These are phyloP conservation scores for Lasiodiplodia citricola DNA, from an alignment of 2,329 filamentous ascomycete species.

Conservation along the genomic window DNA sequence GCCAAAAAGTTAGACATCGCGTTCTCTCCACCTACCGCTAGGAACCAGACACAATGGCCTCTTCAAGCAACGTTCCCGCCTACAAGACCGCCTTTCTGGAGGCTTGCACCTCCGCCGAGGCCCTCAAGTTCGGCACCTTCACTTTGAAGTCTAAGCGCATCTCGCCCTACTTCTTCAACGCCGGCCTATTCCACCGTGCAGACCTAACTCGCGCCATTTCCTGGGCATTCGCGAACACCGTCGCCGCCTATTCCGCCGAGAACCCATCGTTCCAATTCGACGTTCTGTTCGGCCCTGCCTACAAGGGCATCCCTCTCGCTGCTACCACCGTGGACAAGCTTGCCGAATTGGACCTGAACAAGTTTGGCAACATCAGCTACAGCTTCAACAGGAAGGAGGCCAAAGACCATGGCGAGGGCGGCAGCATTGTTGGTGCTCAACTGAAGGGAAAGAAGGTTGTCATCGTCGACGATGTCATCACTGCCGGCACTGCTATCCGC, in stretches of 20 bases:
- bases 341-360: constrained; percentile 67
- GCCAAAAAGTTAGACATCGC: constrained; percentile 19
- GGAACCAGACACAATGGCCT: constrained; percentile 18
- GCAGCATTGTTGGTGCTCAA: constrained; percentile 85
- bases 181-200: constrained; percentile 84
- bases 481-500: constrained; percentile 89
- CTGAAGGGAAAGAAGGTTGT: constrained; percentile 85
- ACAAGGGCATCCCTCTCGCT: constrained; percentile 95
- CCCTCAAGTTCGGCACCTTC: constrained; percentile 82
- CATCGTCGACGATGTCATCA: constrained; percentile 96
- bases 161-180: constrained; percentile 98
- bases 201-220: constrained; percentile 78
- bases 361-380: constrained; percentile 76
- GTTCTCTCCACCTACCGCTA: background rate
- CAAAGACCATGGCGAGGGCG: constrained; percentile 95
- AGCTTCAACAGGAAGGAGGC: constrained; percentile 95
- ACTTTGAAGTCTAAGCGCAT: constrained; percentile 89
- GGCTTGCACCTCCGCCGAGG: constrained; percentile 68
- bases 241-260: constrained; percentile 52
- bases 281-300: constrained; percentile 90
- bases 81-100: constrained; percentile 73
- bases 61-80: constrained; percentile 33
- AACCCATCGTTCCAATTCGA: constrained; percentile 68
- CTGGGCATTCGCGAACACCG: constrained; percentile 75
- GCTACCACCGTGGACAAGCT: constrained; percentile 78